These are phyloP conservation scores for Solanum appendiculatum DNA, from an alignment of 257 asterid genomes.

Conservation along the genomic window DNA sequence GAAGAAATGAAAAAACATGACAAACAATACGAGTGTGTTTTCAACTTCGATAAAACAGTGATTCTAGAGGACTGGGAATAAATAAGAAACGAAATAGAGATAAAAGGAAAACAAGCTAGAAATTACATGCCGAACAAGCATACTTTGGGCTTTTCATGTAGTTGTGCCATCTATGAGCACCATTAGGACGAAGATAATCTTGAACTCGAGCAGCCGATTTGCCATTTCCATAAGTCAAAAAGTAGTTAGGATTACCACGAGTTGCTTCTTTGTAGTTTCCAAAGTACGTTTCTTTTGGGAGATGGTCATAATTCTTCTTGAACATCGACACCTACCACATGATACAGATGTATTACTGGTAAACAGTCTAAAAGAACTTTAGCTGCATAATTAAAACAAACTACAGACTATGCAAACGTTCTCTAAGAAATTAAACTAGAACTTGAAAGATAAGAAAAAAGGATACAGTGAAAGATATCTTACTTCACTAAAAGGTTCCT, in stretches of 20 bases:
- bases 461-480: neutral
- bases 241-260: constrained; percentile 68
- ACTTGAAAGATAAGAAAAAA: neutral
- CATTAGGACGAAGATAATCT: constrained; percentile 80
- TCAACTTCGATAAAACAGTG: neutral
- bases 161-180: constrained; percentile 84
- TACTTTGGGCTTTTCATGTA: constrained; percentile 72
- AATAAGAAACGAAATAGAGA: neutral
- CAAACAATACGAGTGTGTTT: neutral
- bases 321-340: constrained; percentile 65
- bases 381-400: neutral
- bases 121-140: neutral
- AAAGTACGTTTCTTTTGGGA: constrained; percentile 42
- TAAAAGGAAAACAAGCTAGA: neutral
- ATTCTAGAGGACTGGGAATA: neutral
- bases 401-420: neutral
- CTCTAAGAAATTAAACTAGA: neutral
- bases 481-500: constrained; percentile 50
- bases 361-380: neutral
- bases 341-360: neutral
- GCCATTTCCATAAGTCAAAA: constrained; percentile 74
- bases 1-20: neutral
- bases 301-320: constrained; percentile 73
- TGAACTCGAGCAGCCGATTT: constrained; percentile 72
- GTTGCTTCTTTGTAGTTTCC: constrained; percentile 51